phyloP scores from a whole-genome alignment of 1,284 basidiomycete genomes.

The Ustilago bromivora region DNA sequence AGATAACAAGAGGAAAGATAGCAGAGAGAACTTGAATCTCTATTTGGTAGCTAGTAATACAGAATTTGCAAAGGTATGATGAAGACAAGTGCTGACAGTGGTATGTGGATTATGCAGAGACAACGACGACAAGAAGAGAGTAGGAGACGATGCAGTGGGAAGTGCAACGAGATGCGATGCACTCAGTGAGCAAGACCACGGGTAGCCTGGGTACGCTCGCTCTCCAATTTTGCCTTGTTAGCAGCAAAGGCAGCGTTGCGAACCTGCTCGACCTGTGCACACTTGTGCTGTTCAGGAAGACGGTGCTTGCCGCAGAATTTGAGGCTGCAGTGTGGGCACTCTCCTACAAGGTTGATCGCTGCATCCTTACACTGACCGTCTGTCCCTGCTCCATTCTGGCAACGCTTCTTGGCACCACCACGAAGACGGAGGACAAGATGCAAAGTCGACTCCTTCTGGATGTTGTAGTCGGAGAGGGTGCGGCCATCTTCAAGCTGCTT shows the following conservation, averaged over 20 bases:
- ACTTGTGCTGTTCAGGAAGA: slow-evolving; percentile 67
- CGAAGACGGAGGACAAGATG: slow-evolving; percentile 67
- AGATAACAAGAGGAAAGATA: neutral
- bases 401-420: slow-evolving; percentile 69
- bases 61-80: slow-evolving; percentile 1
- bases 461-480: slow-evolving; percentile 72
- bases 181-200: slow-evolving; percentile 66
- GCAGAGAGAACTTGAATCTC: neutral
- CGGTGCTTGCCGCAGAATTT: slow-evolving; percentile 68
- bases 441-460: slow-evolving; percentile 69
- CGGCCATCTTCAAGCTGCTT: slow-evolving; percentile 72
- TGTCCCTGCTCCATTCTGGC: slow-evolving; percentile 65
- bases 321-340: slow-evolving; percentile 68
- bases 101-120: slow-evolving; percentile 10
- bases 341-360: slow-evolving; percentile 67
- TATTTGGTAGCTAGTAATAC: slow-evolving; percentile 5
- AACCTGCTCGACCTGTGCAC: slow-evolving; percentile 64
- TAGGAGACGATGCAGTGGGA: neutral
- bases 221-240: slow-evolving; percentile 69
- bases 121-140: neutral
- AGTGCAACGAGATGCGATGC: neutral
- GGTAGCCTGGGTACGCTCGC: slow-evolving; percentile 62
- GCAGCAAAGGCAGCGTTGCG: slow-evolving; percentile 66
- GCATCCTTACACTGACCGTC: slow-evolving; percentile 67
- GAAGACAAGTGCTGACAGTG: slow-evolving; percentile 1